Percentiles rank a stretch among this genome's conserved stretches.
Evolutionary conservation across 495 filamentous ascomycete genomes (phyloP).

Genomic region (Neurospora sp.): DNA sequence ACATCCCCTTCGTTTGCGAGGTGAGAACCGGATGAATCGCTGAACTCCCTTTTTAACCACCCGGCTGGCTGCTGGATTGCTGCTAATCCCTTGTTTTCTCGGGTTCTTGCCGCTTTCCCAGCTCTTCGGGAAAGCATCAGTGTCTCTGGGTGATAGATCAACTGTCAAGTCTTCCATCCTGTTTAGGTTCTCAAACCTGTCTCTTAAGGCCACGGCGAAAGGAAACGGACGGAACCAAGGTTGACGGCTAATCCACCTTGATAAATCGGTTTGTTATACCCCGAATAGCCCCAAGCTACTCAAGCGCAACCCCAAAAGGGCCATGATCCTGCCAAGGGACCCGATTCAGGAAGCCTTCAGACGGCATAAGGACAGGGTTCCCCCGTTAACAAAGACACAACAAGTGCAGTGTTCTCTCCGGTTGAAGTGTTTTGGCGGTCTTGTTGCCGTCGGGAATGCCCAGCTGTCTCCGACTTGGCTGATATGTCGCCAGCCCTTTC

Average conservation of each 20-base stretch:
- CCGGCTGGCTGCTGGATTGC: neutral
- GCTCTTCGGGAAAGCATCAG: constrained; percentile 4
- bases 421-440: constrained; percentile 6
- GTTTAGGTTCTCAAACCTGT: constrained; percentile 13
- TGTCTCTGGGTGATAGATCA: constrained; percentile 9
- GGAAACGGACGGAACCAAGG: constrained; percentile 18
- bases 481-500: neutral
- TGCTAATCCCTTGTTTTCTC: neutral
- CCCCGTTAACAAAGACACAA: constrained; percentile 7
- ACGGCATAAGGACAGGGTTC: constrained; percentile 18
- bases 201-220: constrained; percentile 9
- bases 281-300: constrained; percentile 6
- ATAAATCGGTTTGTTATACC: constrained; percentile 17
- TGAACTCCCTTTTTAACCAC: neutral
- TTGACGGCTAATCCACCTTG: constrained; percentile 19
- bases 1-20: neutral
- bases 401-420: neutral
- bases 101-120: neutral
- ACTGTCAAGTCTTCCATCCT: constrained; percentile 8
- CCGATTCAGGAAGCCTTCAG: constrained; percentile 16
- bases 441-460: constrained; percentile 3
- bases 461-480: neutral
- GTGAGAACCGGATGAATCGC: neutral
- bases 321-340: constrained; percentile 13
- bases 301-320: neutral